phyloP scores from a whole-genome alignment of 371 early-diverging fungal genomes.

The Mucor sp. region DNA sequence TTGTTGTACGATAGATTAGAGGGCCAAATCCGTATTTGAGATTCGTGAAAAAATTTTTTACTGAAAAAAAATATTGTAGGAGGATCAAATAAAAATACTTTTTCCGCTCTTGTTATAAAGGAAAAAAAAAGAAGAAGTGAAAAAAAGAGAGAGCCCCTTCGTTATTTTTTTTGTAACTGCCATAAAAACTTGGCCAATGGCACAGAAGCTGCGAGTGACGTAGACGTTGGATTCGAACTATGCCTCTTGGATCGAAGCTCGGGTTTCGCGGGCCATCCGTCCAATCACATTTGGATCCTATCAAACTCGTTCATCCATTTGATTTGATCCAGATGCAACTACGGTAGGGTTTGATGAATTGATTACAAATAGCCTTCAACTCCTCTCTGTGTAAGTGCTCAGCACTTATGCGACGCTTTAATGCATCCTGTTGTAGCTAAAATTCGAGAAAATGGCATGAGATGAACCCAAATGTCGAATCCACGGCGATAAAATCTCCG shows the following conservation, averaged over 20 bases:
- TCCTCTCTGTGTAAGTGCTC: background rate
- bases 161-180: background rate
- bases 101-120: background rate
- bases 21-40: background rate
- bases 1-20: background rate
- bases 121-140: conserved; percentile 6
- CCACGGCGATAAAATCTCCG: background rate
- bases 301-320: background rate
- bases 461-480: background rate
- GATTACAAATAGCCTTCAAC: background rate
- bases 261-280: background rate
- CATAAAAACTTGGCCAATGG: conserved; percentile 1
- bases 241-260: background rate
- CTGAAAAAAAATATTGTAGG: background rate
- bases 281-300: background rate
- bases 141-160: conserved; percentile 5
- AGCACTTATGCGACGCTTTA: background rate
- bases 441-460: background rate
- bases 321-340: background rate
- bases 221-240: conserved; percentile 1
- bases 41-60: background rate
- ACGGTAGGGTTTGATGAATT: background rate
- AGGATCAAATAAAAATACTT: conserved; percentile 6
- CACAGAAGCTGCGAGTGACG: background rate
- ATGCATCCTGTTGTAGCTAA: background rate